Evolutionary conservation across 1,284 basidiomycete species (phyloP).

Genomic region (Kalmanozyma brasiliensis): DNA sequence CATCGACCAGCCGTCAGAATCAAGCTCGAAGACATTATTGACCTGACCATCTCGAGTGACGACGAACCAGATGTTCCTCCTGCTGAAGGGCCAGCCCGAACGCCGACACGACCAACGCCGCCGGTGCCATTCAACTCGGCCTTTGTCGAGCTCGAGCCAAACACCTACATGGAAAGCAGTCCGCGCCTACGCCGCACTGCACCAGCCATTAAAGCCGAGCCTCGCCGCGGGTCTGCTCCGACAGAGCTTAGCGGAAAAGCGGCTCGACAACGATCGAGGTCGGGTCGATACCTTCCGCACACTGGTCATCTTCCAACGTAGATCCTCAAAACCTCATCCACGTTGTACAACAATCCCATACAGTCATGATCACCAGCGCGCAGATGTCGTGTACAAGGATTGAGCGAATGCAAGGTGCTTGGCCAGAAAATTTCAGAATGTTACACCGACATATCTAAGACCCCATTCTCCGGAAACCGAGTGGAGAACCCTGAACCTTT

Average conservation of each 20-base stretch:
- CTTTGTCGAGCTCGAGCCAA: constrained; percentile 6
- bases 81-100: neutral
- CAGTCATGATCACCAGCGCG: no score
- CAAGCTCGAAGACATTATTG: constrained; percentile 7
- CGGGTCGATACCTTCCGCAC: no score
- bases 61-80: neutral
- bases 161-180: neutral
- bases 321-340: no score
- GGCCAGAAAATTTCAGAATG: no score
- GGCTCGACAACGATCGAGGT: no score
- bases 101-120: neutral
- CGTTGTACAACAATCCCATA: constrained; percentile 6
- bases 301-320: no score
- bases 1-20: neutral
- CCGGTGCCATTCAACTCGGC: neutral
- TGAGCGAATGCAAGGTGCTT: no score
- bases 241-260: no score
- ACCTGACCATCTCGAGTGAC: neutral
- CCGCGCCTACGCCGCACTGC: neutral
- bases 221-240: neutral
- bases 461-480: constrained; percentile 4
- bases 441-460: neutral
- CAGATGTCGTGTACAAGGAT: no score
- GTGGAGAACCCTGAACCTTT: constrained; percentile 18
- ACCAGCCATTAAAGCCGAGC: neutral